Evolutionary conservation across 2,329 filamentous ascomycete species (phyloP), one percentile per base, ranked within the genome.

Genomic region (Fusarium circinatum): DNA sequence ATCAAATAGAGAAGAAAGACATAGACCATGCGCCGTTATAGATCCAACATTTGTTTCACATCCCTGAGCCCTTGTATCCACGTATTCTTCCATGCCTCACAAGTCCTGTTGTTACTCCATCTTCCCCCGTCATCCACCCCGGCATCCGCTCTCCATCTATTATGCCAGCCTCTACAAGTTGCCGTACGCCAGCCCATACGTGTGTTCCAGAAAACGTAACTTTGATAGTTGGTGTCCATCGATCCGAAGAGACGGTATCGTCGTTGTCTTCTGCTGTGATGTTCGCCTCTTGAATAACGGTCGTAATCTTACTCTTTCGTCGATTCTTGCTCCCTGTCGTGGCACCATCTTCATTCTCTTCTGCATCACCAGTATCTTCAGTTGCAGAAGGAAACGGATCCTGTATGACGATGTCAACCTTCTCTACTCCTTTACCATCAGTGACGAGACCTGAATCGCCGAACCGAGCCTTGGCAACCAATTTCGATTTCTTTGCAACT

Each of bases 101-200:
- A 34, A 90, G 87, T 1, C 93, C 93, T 42, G 91, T 86, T 60
- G 93, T 96, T 10, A 96, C 90, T 1, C 91, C 93, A 49, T 94
- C 93, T 78, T 97, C 94, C 5, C 94, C 95, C 2, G 94, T 96
- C 91, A 97, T 92, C 94, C 94, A 97, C 0, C 93, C 93, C 0
- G 95, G 94, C 92, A 97, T 95, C 62, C 86, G 89, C 77, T 91
- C 88, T 3, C 94, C 92, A 79, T 97, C 90, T 32, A 97, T 85
- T 57, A 93, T 86, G 1, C 94, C 94, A 22, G 89, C 84, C 80
- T 97, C 94, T 1, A 96, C 92, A 38, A 97, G 86, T 78, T 92
- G 90, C 54, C 94, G 88, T 30, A 97, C 86, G 0, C 95, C 95
- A 1, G 92, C 91, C 83, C 97, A 96, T 6, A 97, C 91, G 79